Conservation (phyloP, 2,329 filamentous ascomycete genomes). For the Westerdykella ornata region DNA sequence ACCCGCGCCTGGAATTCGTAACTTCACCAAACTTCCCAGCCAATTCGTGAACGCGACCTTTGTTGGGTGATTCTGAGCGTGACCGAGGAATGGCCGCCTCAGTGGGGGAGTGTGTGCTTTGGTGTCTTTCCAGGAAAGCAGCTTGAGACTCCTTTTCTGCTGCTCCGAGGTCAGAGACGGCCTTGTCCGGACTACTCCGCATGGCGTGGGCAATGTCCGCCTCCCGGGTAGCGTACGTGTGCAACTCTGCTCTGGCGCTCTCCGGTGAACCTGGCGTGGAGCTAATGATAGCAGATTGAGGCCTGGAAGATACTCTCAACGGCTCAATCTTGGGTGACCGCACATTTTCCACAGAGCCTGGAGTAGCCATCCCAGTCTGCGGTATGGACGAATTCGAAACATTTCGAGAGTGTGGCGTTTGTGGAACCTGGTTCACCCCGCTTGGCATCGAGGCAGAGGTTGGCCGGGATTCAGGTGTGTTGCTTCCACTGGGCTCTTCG, state of each 20-base stretch:
- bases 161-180: constrained; percentile 18
- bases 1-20: constrained; percentile 42
- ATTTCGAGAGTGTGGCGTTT: constrained; percentile 39
- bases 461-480: constrained; percentile 32
- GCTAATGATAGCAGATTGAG: constrained; percentile 42
- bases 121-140: constrained; percentile 33
- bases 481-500: constrained; percentile 45
- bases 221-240: constrained; percentile 31
- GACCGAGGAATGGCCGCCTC: constrained; percentile 25
- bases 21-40: constrained; percentile 46
- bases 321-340: constrained; percentile 50
- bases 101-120: constrained; percentile 20
- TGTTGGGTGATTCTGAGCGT: constrained; percentile 43
- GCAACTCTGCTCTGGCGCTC: constrained; percentile 18
- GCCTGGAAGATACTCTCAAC: constrained; percentile 40
- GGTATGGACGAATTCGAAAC: constrained; percentile 34
- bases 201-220: constrained; percentile 32
- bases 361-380: constrained; percentile 52
- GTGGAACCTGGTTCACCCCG: constrained; percentile 22
- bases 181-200: constrained; percentile 17
- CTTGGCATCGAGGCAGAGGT: constrained; percentile 25
- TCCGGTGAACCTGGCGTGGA: constrained; percentile 32
- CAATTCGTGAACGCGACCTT: constrained; percentile 47
- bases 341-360: constrained; percentile 55
- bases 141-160: constrained; percentile 31